Base-by-base conservation (phyloP, 2,329 filamentous ascomycete genomes). In the Pseudovirgaria hyperparasitica region DNA sequence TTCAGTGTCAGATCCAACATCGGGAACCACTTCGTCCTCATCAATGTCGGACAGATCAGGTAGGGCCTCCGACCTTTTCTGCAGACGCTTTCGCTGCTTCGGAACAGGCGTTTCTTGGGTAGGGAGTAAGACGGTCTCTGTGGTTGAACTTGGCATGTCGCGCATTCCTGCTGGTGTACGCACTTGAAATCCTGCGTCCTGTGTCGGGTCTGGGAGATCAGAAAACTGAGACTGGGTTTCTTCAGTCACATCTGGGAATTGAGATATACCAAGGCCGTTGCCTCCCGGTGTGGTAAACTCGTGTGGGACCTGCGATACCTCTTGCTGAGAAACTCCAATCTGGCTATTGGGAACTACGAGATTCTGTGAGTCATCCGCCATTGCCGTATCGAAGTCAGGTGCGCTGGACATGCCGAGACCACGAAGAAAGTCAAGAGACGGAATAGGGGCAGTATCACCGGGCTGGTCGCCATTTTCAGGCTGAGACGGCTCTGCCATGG, bases 121-220 rank as follows among this genome's bases (percentile, higher is more conserved):
- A 9, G 51, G 46, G 24, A 72, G 48, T 21, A 76, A 46, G 5
- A 85, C 63, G 0, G 82, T 90, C 12, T 81, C 77, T 0, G 76
- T 58, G 0, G 81, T 87, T 0, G 80, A 82, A 9, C 62, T 54
- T 2, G 78, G 69, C 57, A 16, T 72, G n/a, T n/a, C n/a, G 66
- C 27, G 74, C 43, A 49, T 31, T 67, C 70, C 75, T 25, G 82
- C 64, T 22, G 82, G 82, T 1, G 81, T 80, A 30, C 48, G 49
- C 30, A 76, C 62, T 21, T 76, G 69, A 39, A 90, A 82, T 0
- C 84, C 85, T 11, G 58, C 66, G 47, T 93, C 86, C 47, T 93
- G 85, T 2, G 82, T 90, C 1, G 76, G 72, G 31, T 86, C 78
- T 5, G 82, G 64, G 26, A 77, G 60, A 16, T 82, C 72, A 0